Evolutionary conservation across 306 rosid genomes (phyloP), one percentile per base, ranked within the genome.

Genomic region (Medicago ruthenica): DNA sequence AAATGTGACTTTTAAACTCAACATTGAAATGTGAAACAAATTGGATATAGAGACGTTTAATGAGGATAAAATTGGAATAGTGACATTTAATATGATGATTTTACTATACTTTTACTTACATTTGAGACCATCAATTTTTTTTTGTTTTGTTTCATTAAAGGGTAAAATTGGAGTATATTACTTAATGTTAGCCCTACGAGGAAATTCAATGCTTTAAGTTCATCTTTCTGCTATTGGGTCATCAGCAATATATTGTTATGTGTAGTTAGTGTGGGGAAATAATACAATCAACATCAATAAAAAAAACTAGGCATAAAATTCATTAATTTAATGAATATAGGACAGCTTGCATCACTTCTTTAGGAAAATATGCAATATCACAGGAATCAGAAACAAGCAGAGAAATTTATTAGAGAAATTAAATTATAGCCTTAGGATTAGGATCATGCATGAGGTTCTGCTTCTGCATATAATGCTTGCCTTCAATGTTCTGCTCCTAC

Each of bases 271-370:
- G 60, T 42, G 81, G 67, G 71, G 72, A 55, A 62, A 45, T 54
- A 67, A 14, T 42, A 51, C 42, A 53, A 73, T 58, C 76, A 60
- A 59, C 68, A 51, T 74, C 77, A 74, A 14, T 0, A 73, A 51
- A 42, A 48, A 74, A 74, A 65, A 73, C 60, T 59, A 41, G 61
- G 61, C 76, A 73, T 40, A 67, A 55, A 18, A 74, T 13, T 67
- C 74, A 60, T 68, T 78, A 67, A 73, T 79, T 48, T 67, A 47
- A 6, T 68, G 1, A 66, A 63, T 53, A 42, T 7, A 79, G 67
- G 42, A 70, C 81, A 79, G 44, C 71, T 79, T 69, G 72, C 71
- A 75, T 75, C 81, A 79, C 75, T 70, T 12, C 12, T 75, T 47
- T 6, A 1, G 78, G 81, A 69, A 70, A 75, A 39, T 22, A 12